These are phyloP conservation scores for Sporothrix globosa DNA, from an alignment of 2,329 filamentous ascomycete species.

Conservation along the genomic window DNA sequence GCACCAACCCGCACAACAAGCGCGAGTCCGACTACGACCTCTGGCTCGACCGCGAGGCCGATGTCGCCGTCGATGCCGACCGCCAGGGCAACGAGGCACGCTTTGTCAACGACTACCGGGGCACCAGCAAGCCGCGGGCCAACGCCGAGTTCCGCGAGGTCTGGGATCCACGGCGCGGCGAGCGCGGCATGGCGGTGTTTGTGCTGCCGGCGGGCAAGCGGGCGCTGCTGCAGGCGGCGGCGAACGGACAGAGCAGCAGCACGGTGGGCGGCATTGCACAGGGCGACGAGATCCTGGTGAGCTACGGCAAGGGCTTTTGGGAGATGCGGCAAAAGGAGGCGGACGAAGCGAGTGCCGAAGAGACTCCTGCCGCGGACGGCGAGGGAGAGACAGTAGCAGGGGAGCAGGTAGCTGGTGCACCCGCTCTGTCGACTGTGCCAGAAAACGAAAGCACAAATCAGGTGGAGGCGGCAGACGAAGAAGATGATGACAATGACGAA, in stretches of 20 bases:
- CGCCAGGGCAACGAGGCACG: slow-evolving; percentile 64
- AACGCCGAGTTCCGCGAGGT: slow-evolving; percentile 64
- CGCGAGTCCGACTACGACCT: slow-evolving; percentile 65
- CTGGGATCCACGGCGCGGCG: slow-evolving; percentile 57
- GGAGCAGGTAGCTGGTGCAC: background rate
- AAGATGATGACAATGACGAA: too few species aligned
- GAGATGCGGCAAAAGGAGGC: slow-evolving; percentile 50
- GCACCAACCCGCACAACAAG: slow-evolving; percentile 44
- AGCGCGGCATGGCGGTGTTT: slow-evolving; percentile 62
- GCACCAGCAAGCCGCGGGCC: slow-evolving; percentile 51
- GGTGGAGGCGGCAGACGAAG: background rate
- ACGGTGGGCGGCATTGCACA: slow-evolving; percentile 50
- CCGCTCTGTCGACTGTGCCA: background rate
- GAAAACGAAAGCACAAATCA: background rate
- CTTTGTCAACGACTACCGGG: slow-evolving; percentile 69
- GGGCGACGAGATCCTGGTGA: slow-evolving; percentile 67
- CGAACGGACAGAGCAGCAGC: background rate
- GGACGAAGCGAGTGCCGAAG: background rate
- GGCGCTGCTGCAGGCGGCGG: slow-evolving; percentile 24
- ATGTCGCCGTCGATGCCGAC: slow-evolving; percentile 64
- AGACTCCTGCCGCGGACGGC: background rate
- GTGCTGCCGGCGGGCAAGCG: slow-evolving; percentile 54
- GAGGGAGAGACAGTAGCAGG: too few species aligned
- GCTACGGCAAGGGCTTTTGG: slow-evolving; percentile 71
- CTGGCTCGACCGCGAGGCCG: slow-evolving; percentile 61